Conservation (phyloP, 352 stramenopile genomes). For the Phytopythium oedochilum region DNA sequence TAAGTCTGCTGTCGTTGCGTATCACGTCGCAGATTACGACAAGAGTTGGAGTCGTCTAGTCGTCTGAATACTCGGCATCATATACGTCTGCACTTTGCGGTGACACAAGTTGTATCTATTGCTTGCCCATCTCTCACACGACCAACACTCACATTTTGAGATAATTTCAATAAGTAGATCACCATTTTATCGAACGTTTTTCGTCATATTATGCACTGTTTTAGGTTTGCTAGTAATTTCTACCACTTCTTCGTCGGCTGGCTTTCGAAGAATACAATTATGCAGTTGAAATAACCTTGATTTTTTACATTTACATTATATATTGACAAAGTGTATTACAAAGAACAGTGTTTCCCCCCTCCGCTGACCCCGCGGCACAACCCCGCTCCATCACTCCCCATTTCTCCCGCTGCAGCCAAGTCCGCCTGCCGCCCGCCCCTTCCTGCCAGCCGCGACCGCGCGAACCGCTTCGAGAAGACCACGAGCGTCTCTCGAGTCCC, state of each 20-base stretch:
- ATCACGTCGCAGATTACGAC: too few relatives aligned
- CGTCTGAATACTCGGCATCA: too few relatives aligned
- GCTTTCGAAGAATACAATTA: background rate
- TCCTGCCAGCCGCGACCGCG: slow-evolving; percentile 1
- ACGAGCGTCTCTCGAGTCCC: background rate
- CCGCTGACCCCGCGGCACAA: background rate
- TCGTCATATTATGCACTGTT: too few relatives aligned
- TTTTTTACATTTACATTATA: background rate
- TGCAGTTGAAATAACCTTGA: background rate
- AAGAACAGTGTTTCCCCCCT: background rate
- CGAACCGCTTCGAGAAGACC: slow-evolving; percentile 3
- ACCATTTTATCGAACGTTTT: background rate
- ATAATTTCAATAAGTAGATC: background rate
- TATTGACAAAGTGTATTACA: too few relatives aligned
- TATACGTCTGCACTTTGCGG: too few relatives aligned
- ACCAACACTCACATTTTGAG: background rate
- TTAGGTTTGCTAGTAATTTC: background rate
- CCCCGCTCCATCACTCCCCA: background rate
- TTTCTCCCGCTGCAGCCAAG: background rate
- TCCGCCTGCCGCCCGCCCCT: background rate
- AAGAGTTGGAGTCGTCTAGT: too few relatives aligned
- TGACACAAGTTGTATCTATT: too few relatives aligned
- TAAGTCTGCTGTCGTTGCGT: too few relatives aligned
- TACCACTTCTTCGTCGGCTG: background rate
- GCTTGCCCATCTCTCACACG: too few relatives aligned